These are phyloP conservation scores for Murraya koenigii DNA, from an alignment of 345 rosid species.

Conservation along the genomic window DNA sequence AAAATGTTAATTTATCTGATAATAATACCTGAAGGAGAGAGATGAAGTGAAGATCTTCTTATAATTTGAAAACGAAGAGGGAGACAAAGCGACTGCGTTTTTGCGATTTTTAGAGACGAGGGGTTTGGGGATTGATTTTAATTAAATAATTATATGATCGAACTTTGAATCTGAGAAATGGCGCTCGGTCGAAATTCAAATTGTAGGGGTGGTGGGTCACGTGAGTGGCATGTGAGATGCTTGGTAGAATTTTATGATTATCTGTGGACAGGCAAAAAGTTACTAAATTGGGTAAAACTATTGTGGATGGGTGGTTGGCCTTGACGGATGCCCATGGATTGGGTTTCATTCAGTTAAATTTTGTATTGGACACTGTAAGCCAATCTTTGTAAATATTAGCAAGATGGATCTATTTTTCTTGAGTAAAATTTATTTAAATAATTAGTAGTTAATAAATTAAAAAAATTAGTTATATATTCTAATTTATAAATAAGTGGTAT, in stretches of 20 bases:
- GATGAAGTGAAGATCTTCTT: background rate
- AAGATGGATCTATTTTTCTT: no score
- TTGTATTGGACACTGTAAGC: background rate
- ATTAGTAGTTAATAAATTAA: no score
- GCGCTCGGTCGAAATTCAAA: conserved; percentile 60
- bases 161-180: conserved; percentile 32
- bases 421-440: no score
- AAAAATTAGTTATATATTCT: no score
- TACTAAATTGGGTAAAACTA: conserved; percentile 4
- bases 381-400: no score
- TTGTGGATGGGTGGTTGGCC: background rate
- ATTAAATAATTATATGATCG: conserved; percentile 9
- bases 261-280: background rate
- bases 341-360: background rate
- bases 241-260: background rate
- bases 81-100: conserved; percentile 11
- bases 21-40: conserved; percentile 10
- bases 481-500: no score
- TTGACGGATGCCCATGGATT: background rate
- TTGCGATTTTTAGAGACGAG: conserved; percentile 6
- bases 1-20: background rate
- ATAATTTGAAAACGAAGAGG: conserved; percentile 25
- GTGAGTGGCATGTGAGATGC: conserved; percentile 36
- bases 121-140: conserved; percentile 10
- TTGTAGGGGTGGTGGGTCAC: conserved; percentile 18